Evolutionary conservation across 2,329 filamentous ascomycete genomes (phyloP), one percentile per base, ranked within the genome.

Genomic region (Tolypocladium ophioglossoides): DNA sequence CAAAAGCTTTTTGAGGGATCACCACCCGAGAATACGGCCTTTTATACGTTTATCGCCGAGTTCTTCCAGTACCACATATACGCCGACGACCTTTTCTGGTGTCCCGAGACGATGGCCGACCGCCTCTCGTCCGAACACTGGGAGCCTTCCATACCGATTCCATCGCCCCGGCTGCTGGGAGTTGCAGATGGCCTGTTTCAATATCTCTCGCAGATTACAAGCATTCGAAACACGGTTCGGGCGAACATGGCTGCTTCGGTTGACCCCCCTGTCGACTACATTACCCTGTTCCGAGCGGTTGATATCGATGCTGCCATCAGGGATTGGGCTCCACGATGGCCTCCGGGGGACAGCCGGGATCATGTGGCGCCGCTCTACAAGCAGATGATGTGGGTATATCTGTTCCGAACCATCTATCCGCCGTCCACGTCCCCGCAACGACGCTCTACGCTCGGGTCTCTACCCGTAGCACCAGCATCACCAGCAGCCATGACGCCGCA

Each of bases 11-110:
- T 92, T n/a, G 75, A 75, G 44, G 72, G 78, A 54, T 78, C 73
- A 2, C 82, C 83, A 64, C 75, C 86, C 52, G 64, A 80, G 64
- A 73, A 91, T 77, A 70, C 83, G 22, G 80, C 83, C 24, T 90
- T 94, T 64, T 64, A 74, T 32, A 71, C 74, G 11, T 83, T 83
- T 61, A 79, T 83, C 56, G 84, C 85, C 58, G 85, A 88, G 66
- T 92, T 95, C 70, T 92, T 95, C 68, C 86, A 91, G 66, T 95
- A 94, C 63, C 89, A 94, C 67, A 81, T 85, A 41, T 80, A 77
- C 56, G 80, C 80, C n/a, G 82, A 85, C 61, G 80, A 85, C 57
- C 69, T 85, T 2, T 72, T 85, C 52, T 76, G 73, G 63, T 74
- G 76, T 54, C 74, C 74, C 18, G 71, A 69, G 57, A 67, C 65